A percentile compares a stretch with the other conserved stretches of the same genome.
Conservation (phyloP, 805 yeast species). For the Debaryomyces tyrocola region DNA sequence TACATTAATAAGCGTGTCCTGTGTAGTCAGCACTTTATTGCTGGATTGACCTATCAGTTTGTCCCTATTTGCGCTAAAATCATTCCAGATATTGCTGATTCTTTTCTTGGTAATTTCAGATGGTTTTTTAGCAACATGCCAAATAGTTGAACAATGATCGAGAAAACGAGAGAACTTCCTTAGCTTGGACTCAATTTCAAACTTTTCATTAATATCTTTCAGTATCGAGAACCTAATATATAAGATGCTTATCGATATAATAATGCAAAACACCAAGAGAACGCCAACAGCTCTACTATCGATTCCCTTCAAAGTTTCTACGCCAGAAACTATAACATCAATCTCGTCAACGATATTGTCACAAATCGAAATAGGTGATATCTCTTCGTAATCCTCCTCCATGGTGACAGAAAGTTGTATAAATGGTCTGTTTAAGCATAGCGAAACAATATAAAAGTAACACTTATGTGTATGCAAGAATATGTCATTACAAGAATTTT, state of each 20-base stretch:
- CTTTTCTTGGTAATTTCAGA: slow-evolving; percentile 4
- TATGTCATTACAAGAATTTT: slow-evolving; percentile 8
- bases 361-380: slow-evolving; percentile 7
- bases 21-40: not conserved
- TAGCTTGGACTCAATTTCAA: not conserved
- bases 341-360: slow-evolving; percentile 10
- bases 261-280: slow-evolving; percentile 6
- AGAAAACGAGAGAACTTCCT: slow-evolving; percentile 5
- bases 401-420: slow-evolving; percentile 5
- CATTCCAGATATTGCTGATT: slow-evolving; percentile 5
- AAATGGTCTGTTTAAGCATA: slow-evolving; percentile 10
- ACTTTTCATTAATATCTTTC: slow-evolving; percentile 1
- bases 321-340: slow-evolving; percentile 6
- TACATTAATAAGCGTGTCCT: not conserved
- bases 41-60: not conserved
- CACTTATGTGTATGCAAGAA: slow-evolving; percentile 8
- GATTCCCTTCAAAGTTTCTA: not conserved
- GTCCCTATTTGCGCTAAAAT: not conserved
- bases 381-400: not conserved
- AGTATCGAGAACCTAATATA: slow-evolving; percentile 5
- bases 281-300: slow-evolving; percentile 4
- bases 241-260: slow-evolving; percentile 9
- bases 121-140: slow-evolving; percentile 9
- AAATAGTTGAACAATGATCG: slow-evolving; percentile 6
- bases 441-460: slow-evolving; percentile 7